Evolutionary conservation across 2,329 filamentous ascomycete species (phyloP).

Genomic region (Nigrospora osmanthi): DNA sequence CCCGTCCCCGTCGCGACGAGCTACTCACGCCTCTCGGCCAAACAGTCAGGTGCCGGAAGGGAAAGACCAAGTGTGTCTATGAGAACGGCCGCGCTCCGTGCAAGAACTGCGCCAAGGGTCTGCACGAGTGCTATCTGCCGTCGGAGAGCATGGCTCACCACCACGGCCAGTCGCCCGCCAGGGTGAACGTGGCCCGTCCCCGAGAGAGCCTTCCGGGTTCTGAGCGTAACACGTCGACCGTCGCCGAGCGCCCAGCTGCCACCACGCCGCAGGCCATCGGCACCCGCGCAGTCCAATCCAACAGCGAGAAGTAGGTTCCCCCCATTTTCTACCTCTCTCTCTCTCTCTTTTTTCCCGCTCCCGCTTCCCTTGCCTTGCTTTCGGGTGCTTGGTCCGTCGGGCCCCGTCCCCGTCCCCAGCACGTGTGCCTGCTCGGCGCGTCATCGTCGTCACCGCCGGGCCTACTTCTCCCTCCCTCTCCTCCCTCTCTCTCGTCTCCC

Average conservation of each 20-base stretch:
- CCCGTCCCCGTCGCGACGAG: constrained; percentile 16
- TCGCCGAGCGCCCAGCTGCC: constrained; percentile 35
- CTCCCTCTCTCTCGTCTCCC: too few relatives aligned
- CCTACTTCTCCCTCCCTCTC: too few relatives aligned
- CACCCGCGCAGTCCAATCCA: constrained; percentile 38
- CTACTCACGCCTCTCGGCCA: too few relatives aligned
- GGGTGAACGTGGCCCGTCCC: constrained; percentile 39
- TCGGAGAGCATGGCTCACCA: constrained; percentile 53
- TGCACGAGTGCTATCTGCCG: constrained; percentile 56
- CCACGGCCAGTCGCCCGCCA: constrained; percentile 50
- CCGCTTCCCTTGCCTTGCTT: neutral
- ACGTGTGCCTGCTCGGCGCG: too few relatives aligned
- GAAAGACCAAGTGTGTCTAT: constrained; percentile 58
- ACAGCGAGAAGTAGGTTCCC: constrained; percentile 44
- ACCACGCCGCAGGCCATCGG: constrained; percentile 27
- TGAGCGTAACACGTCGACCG: constrained; percentile 35
- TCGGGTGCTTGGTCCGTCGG: neutral
- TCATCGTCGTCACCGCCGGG: too few relatives aligned
- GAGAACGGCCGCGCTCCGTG: constrained; percentile 55
- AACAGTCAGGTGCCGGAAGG: constrained; percentile 51
- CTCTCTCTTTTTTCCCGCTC: constrained; percentile 3
- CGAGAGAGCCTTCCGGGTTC: constrained; percentile 47
- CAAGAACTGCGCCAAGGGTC: constrained; percentile 56
- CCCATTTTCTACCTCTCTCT: constrained; percentile 2
- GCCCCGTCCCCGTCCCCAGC: too few relatives aligned